Percentiles rank a stretch among this genome's conserved stretches.
phyloP scores from a whole-genome alignment of 2,329 filamentous ascomycete genomes.

The Neopestalotiopsis sp. region DNA sequence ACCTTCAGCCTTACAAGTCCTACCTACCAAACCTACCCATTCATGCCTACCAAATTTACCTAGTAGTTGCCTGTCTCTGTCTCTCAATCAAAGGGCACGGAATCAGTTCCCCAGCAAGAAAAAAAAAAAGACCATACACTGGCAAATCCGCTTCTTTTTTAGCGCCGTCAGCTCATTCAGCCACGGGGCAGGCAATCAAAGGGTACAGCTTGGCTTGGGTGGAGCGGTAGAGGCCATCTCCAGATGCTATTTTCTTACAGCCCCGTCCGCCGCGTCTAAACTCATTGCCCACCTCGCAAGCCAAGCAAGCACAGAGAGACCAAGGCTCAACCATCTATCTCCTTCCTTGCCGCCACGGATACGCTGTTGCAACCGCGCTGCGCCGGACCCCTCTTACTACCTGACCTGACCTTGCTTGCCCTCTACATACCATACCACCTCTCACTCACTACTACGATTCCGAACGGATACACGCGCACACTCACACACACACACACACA shows the following conservation, averaged over 20 bases:
- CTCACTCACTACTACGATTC: too few relatives aligned
- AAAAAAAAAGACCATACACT: constrained; percentile 9
- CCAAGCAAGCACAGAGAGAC: not conserved
- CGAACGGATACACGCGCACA: too few relatives aligned
- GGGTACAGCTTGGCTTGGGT: not conserved
- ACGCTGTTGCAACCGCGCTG: not conserved
- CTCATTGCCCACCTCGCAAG: constrained; percentile 19
- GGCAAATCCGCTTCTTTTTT: constrained; percentile 15
- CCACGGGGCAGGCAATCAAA: constrained; percentile 21
- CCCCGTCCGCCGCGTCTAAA: constrained; percentile 21
- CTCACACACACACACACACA: too few relatives aligned
- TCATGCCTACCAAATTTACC: not conserved
- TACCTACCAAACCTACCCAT: not conserved
- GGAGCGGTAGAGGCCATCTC: constrained; percentile 6
- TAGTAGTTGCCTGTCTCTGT: too few relatives aligned
- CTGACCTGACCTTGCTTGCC: not conserved
- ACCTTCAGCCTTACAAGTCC: constrained; percentile 11
- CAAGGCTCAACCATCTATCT: not conserved
- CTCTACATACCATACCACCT: too few relatives aligned
- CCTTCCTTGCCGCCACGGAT: not conserved
- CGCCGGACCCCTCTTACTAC: not conserved
- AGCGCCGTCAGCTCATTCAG: constrained; percentile 31
- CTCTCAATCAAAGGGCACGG: too few relatives aligned
- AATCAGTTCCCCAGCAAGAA: not conserved
- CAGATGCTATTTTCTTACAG: constrained; percentile 30